A percentile compares a stretch with the other conserved stretches of the same genome.
Evolutionary conservation across 2,329 filamentous ascomycete species (phyloP).

Genomic region (Penicillium sp.): DNA sequence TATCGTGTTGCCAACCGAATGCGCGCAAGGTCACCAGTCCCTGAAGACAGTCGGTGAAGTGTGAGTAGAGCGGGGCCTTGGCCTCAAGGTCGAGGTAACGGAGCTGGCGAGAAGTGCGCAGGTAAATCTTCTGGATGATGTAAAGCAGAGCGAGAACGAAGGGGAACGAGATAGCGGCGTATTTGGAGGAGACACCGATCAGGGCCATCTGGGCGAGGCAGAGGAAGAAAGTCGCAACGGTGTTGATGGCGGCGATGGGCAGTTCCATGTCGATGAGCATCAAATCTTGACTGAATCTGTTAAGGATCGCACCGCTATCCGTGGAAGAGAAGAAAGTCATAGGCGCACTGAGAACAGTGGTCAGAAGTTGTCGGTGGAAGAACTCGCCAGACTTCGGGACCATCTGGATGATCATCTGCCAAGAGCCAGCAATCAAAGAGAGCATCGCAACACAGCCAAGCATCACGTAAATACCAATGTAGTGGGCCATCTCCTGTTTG

Average conservation of each 20-base stretch:
- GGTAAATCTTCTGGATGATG: constrained; percentile 58
- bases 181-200: constrained; percentile 51
- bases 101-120: constrained; percentile 62
- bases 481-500: constrained; percentile 38
- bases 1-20: constrained; percentile 55
- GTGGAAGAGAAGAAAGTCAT: constrained; percentile 47
- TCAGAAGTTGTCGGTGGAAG: constrained; percentile 53
- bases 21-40: constrained; percentile 60
- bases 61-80: constrained; percentile 60
- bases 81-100: constrained; percentile 63
- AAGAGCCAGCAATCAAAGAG: constrained; percentile 39
- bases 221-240: constrained; percentile 36
- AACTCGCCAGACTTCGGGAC: constrained; percentile 54
- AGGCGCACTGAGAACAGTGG: constrained; percentile 49
- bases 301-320: constrained; percentile 45
- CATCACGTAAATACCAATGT: constrained; percentile 44
- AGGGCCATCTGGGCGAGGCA: constrained; percentile 52
- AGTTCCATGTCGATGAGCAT: constrained; percentile 48
- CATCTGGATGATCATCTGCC: constrained; percentile 56
- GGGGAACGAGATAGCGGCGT: constrained; percentile 54
- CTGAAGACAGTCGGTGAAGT: constrained; percentile 60
- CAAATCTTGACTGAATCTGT: constrained; percentile 50
- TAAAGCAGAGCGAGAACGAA: constrained; percentile 52
- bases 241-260: constrained; percentile 44
- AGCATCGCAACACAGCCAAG: constrained; percentile 41